Evolutionary conservation across 2,329 filamentous ascomycete species (phyloP).

Genomic region (Bertia moriformis): DNA sequence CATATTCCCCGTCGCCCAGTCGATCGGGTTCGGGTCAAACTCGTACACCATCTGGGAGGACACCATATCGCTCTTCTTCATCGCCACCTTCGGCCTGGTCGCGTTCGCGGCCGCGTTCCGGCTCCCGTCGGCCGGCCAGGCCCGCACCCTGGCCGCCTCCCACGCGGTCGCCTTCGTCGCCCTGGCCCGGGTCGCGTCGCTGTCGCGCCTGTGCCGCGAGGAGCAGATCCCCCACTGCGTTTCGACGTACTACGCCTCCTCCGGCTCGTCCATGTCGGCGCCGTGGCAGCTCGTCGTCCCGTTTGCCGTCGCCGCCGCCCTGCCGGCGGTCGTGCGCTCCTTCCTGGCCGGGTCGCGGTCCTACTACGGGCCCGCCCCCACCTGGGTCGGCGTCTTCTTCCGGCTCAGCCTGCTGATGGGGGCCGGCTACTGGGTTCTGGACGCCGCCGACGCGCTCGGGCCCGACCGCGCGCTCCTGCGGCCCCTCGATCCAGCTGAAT

Average conservation of each 20-base stretch:
- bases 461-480: constrained; percentile 26
- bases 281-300: constrained; percentile 78
- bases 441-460: constrained; percentile 88
- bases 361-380: constrained; percentile 70
- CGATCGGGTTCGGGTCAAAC: constrained; percentile 89
- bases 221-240: constrained; percentile 96
- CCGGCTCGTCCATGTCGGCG: constrained; percentile 80
- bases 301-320: constrained; percentile 52
- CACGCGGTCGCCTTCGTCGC: constrained; percentile 74
- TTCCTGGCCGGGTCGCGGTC: constrained; percentile 74
- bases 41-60: constrained; percentile 99
- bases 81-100: constrained; percentile 72
- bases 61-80: constrained; percentile 80
- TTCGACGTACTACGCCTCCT: constrained; percentile 89
- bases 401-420: constrained; percentile 61
- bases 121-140: constrained; percentile 46
- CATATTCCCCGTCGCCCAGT: constrained; percentile 68
- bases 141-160: constrained; percentile 65
- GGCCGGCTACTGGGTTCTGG: constrained; percentile 74
- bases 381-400: constrained; percentile 73
- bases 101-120: constrained; percentile 62
- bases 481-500: no score
- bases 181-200: constrained; percentile 65
- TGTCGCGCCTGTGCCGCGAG: constrained; percentile 85
- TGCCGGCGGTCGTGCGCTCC: constrained; percentile 63